Percentiles rank a stretch among this genome's conserved stretches.
Evolutionary conservation across 139 green algal genomes (phyloP).

Genomic region (Chlorella ohadii): DNA sequence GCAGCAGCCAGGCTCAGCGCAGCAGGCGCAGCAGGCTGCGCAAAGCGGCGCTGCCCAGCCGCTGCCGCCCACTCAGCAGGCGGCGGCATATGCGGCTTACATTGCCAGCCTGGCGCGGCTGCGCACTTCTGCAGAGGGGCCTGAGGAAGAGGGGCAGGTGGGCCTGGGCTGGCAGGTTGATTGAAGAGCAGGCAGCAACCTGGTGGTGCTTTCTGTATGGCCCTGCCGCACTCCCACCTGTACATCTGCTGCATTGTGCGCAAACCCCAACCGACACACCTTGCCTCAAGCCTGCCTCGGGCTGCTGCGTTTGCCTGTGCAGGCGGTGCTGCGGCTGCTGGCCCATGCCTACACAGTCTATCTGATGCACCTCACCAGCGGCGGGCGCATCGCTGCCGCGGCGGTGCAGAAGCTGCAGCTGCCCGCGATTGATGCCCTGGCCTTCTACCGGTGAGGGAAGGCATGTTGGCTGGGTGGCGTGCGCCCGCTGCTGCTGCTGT

Average conservation of each 20-base stretch:
- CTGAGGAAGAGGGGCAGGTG: conserved; percentile 6
- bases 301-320: not conserved
- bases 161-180: not conserved
- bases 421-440: not conserved
- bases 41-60: not conserved
- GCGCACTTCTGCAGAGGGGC: not conserved
- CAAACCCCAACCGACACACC: not conserved
- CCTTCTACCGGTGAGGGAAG: conserved; percentile 26
- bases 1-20: conserved; percentile 5
- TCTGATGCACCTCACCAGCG: conserved; percentile 42
- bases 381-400: conserved; percentile 40
- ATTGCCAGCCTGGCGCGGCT: conserved; percentile 24
- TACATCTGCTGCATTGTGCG: not conserved
- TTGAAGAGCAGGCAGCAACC: too few relatives aligned
- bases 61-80: conserved; percentile 13
- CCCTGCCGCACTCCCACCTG: not conserved
- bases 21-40: not conserved
- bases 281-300: too few relatives aligned
- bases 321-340: conserved; percentile 31
- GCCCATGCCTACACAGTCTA: conserved; percentile 39
- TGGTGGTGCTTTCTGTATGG: too few relatives aligned
- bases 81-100: conserved; percentile 17
- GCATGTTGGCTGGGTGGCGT: too few relatives aligned
- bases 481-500: not conserved
- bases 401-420: conserved; percentile 36